These are phyloP conservation scores for Huntiella decipiens DNA, from an alignment of 2,329 filamentous ascomycete genomes.

Conservation along the genomic window DNA sequence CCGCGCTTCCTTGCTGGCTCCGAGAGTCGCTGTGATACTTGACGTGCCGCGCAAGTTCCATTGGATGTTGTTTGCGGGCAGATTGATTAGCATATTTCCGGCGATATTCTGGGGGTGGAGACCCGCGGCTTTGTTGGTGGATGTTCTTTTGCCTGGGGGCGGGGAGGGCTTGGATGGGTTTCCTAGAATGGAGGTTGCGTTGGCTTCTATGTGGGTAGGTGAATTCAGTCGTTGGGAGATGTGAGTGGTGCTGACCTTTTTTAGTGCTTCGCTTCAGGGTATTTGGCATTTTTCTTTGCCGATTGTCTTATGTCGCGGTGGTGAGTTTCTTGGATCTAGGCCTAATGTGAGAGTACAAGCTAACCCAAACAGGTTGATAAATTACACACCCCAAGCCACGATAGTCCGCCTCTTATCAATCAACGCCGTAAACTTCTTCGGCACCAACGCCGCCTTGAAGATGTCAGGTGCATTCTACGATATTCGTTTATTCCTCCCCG, in stretches of 20 bases:
- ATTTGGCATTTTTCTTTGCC: conserved; percentile 66
- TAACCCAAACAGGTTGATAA: conserved; percentile 44
- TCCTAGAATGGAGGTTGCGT: conserved; percentile 44
- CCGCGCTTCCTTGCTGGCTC: conserved; percentile 38
- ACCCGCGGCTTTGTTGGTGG: conserved; percentile 47
- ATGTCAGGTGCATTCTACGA: conserved; percentile 52
- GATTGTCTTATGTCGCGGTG: conserved; percentile 73
- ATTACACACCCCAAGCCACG: conserved; percentile 66
- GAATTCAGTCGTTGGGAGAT: background rate
- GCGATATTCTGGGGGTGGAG: conserved; percentile 54
- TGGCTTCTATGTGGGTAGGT: conserved; percentile 57
- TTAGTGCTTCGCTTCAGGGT: conserved; percentile 57
- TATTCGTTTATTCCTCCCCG: conserved; percentile 50
- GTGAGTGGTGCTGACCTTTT: background rate
- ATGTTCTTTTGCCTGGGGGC: conserved; percentile 33
- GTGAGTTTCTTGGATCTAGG: conserved; percentile 22
- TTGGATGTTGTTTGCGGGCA: conserved; percentile 50
- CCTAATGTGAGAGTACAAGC: background rate
- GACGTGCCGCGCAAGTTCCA: conserved; percentile 58
- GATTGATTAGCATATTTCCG: conserved; percentile 52
- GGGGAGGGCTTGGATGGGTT: conserved; percentile 14
- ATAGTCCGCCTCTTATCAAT: conserved; percentile 62
- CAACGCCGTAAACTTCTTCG: conserved; percentile 54
- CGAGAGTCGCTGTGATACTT: conserved; percentile 59
- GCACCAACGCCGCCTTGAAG: conserved; percentile 53